Conservation (phyloP, 768 basidiomycete genomes). For the Trametes punicea region DNA sequence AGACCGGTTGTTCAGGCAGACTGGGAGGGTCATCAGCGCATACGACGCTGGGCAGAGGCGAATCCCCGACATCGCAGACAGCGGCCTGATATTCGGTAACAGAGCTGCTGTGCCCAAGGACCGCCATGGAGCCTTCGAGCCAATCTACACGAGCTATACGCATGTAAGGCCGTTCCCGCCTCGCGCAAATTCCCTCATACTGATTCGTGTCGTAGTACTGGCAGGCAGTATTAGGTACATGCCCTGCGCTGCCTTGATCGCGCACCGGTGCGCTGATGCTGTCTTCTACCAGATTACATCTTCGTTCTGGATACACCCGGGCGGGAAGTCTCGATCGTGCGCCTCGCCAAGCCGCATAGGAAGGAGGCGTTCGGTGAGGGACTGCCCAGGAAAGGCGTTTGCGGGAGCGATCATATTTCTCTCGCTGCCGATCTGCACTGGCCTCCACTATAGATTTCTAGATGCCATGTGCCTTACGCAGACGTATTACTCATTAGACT, state of each 20-base stretch:
- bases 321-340: conserved; percentile 36
- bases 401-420: conserved; percentile 85
- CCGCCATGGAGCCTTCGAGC: conserved; percentile 62
- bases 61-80: conserved; percentile 19
- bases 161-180: conserved; percentile 21
- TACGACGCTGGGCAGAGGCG: conserved; percentile 54
- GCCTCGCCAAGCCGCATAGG: conserved; percentile 60
- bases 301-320: conserved; percentile 59
- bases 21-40: conserved; percentile 51
- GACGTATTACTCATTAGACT: conserved; percentile 9
- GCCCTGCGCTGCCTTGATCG: background rate
- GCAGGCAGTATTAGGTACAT: conserved; percentile 73
- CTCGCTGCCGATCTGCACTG: conserved; percentile 61
- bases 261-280: background rate
- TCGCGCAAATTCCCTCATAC: background rate
- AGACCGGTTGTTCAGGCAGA: conserved; percentile 39
- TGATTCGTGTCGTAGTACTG: conserved; percentile 51
- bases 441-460: background rate
- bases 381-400: conserved; percentile 74
- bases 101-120: conserved; percentile 39
- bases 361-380: conserved; percentile 62
- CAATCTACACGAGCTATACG: conserved; percentile 87
- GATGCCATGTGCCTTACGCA: background rate
- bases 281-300: conserved; percentile 70
- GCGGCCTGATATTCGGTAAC: conserved; percentile 46